A percentile compares a stretch with the other conserved stretches of the same genome.
phyloP scores from a whole-genome alignment of 2,329 filamentous ascomycete genomes.

The Colletotrichum truncatum region DNA sequence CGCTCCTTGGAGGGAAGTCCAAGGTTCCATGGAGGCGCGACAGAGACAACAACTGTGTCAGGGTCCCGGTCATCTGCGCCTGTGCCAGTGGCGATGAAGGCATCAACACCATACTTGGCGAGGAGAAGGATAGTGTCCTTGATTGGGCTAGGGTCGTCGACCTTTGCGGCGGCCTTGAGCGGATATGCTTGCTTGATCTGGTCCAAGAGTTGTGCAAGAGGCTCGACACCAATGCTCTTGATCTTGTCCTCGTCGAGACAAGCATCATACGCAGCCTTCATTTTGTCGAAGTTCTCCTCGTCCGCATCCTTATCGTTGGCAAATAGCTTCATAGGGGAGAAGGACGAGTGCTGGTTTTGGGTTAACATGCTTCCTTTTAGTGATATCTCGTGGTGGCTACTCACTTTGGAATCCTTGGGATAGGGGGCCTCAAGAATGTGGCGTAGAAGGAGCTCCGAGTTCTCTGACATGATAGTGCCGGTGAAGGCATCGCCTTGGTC shows the following conservation, averaged over 20 bases:
- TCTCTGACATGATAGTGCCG: conserved; percentile 68
- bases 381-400: conserved; percentile 32
- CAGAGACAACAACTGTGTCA: conserved; percentile 44
- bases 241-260: conserved; percentile 72
- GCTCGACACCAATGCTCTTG: conserved; percentile 61
- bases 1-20: conserved; percentile 71
- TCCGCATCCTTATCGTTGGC: conserved; percentile 54
- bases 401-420: conserved; percentile 48
- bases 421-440: conserved; percentile 71
- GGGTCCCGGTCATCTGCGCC: conserved; percentile 55
- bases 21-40: conserved; percentile 57
- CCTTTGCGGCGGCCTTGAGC: conserved; percentile 36
- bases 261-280: conserved; percentile 71
- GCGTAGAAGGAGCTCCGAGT: conserved; percentile 65
- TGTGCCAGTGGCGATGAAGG: conserved; percentile 46
- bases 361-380: conserved; percentile 4
- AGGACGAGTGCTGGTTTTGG: conserved; percentile 54
- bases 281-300: conserved; percentile 71
- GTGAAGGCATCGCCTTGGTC: conserved; percentile 71
- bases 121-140: conserved; percentile 57
- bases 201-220: conserved; percentile 65
- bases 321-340: conserved; percentile 52
- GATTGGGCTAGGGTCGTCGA: conserved; percentile 38
- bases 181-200: conserved; percentile 36
- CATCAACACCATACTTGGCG: conserved; percentile 52